Conservation (phyloP, 2,329 filamentous ascomycete genomes). For the Clonostachys chloroleuca region DNA sequence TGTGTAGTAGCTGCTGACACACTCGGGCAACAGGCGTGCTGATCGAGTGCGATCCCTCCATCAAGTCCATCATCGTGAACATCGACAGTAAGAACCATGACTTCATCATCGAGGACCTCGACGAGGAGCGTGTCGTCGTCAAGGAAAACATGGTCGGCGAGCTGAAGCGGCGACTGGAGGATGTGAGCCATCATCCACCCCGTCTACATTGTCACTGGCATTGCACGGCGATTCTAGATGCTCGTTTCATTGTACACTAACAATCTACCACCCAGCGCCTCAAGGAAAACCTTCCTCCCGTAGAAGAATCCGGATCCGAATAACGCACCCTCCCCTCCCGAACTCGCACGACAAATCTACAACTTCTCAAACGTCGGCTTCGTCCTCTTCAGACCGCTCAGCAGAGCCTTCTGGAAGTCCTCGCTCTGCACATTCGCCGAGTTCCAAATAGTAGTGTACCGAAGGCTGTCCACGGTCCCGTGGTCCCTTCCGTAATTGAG, state of each 20-base stretch:
- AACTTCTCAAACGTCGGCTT: conserved; percentile 84
- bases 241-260: conserved; percentile 2
- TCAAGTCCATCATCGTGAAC: conserved; percentile 79
- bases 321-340: conserved; percentile 9
- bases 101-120: conserved; percentile 76
- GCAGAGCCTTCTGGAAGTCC: conserved; percentile 70
- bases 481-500: conserved; percentile 80
- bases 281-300: conserved; percentile 45
- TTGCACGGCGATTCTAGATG: conserved; percentile 4
- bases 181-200: conserved; percentile 38
- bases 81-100: conserved; percentile 68
- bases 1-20: neutral
- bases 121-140: conserved; percentile 71
- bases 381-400: conserved; percentile 73
- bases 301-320: conserved; percentile 49
- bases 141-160: conserved; percentile 68
- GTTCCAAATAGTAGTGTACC: conserved; percentile 88
- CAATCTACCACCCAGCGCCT: conserved; percentile 28
- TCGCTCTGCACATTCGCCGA: conserved; percentile 73
- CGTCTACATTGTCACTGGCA: neutral
- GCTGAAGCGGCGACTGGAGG: conserved; percentile 65
- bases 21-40: conserved; percentile 52
- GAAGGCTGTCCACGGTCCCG: conserved; percentile 70
- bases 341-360: conserved; percentile 27
- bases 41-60: conserved; percentile 79